These are phyloP conservation scores for Salix koriyanagi DNA, from an alignment of 345 rosid genomes.

Conservation along the genomic window DNA sequence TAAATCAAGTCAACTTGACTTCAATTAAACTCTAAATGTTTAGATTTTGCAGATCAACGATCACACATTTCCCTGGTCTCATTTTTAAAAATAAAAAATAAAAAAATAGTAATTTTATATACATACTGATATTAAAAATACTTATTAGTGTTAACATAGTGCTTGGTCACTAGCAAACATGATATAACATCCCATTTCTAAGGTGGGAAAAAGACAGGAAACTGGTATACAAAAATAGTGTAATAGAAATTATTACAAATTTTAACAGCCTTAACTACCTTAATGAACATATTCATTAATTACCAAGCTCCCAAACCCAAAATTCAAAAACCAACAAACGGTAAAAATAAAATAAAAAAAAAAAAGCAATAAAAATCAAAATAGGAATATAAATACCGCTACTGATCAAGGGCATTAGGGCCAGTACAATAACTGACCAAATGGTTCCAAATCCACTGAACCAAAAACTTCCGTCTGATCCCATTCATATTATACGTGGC, in stretches of 20 bases:
- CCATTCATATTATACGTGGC: constrained; percentile 93
- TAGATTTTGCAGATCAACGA: too few relatives aligned
- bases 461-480: constrained; percentile 71
- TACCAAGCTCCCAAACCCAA: constrained; percentile 5
- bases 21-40: too few relatives aligned
- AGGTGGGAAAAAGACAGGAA: constrained; percentile 3
- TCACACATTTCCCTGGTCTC: too few relatives aligned
- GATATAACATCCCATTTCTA: background rate
- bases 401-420: constrained; percentile 84
- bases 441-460: constrained; percentile 96
- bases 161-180: background rate
- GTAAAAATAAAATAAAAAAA: background rate
- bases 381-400: background rate
- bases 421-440: constrained; percentile 80
- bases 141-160: too few relatives aligned
- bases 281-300: constrained; percentile 10
- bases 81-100: too few relatives aligned
- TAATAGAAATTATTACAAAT: constrained; percentile 23
- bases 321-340: background rate
- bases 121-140: too few relatives aligned
- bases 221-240: constrained; percentile 24
- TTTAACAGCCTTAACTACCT: constrained; percentile 32
- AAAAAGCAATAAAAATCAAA: background rate
- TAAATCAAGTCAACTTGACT: too few relatives aligned
- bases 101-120: too few relatives aligned